Base-by-base conservation (phyloP, 192 early-diverging fungal species). In the Podila clonocystis region DNA sequence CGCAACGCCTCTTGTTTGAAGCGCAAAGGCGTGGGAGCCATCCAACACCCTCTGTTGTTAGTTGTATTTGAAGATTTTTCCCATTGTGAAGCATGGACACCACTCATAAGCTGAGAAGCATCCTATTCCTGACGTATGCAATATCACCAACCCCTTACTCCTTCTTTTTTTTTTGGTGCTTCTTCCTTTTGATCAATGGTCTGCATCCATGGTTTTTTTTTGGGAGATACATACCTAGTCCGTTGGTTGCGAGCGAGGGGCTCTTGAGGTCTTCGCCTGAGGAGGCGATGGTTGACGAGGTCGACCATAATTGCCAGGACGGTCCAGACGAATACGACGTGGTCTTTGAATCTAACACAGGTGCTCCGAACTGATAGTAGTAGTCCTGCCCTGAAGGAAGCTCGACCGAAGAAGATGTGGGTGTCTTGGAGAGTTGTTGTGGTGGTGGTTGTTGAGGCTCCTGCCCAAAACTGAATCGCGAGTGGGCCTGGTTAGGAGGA, bases 401-500 rank as follows among this genome's bases (percentile, higher is more conserved):
- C 62, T 29, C 22, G 34, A 11, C 6, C 52, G 59, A 64, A 26
- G 36, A 29, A n/a, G 73, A 41, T 15, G 60, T 19, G 26, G 29
- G 24, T 62, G 59, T 28, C 60, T 31, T 61, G 17, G 38, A 15
- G 49, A 49, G 28, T 41, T 48, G 48, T 45, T 31, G 60, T 9
- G 30, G 48, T 8, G 1, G 9, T 9, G 36, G 50, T 33, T 67
- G 50, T 24, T 58, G 50, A 3, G 2, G 87, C 87, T 68, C 87
- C 87, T 3, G 75, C 58, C 62, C 82, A 66, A 22, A 76, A 61
- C 26, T 50, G 62, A 79, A 67, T 60, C 83, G 87, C 66, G 87
- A 73, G 36, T 87, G 50, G 26, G 88, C 80, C 72, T 90, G 91
- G n/a, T 91, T 85, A 38, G 94, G 94, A 41, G 94, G 94, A 8